These are phyloP conservation scores for Macrolepiota dolichaula DNA, from an alignment of 768 basidiomycete species.

Conservation along the genomic window DNA sequence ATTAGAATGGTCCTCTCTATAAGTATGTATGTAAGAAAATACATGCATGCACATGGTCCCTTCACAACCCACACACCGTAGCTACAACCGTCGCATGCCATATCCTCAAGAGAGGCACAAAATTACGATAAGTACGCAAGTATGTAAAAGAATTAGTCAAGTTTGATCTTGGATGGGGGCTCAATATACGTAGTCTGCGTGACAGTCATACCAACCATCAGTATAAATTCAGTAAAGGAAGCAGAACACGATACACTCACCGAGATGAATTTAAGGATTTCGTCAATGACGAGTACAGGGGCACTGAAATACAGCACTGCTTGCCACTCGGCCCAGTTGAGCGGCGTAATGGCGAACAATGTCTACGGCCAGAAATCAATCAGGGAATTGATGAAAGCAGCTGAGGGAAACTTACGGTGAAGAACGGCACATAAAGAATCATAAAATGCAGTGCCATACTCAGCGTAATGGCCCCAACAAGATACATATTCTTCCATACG, in stretches of 20 bases:
- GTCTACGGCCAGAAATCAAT: conserved; percentile 37
- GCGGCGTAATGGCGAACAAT: conserved; percentile 87
- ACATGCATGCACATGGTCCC: too few species aligned
- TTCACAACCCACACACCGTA: neutral
- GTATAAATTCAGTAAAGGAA: neutral
- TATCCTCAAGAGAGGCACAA: neutral
- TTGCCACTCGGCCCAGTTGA: conserved; percentile 95
- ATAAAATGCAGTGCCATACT: conserved; percentile 93
- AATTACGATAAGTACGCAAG: neutral
- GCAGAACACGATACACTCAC: conserved; percentile 36
- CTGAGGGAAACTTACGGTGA: conserved; percentile 60
- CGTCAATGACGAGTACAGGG: conserved; percentile 89
- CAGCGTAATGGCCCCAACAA: conserved; percentile 83
- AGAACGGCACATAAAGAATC: conserved; percentile 97
- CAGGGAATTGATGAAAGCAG: conserved; percentile 14
- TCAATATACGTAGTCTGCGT: conserved; percentile 51
- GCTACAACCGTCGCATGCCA: neutral
- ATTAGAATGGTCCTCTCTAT: neutral
- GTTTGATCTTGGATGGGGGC: conserved; percentile 52
- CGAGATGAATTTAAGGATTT: conserved; percentile 80
- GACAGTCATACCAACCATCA: neutral
- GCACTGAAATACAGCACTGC: conserved; percentile 86
- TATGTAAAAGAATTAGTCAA: conserved; percentile 29
- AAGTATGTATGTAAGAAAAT: too few species aligned
- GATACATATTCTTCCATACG: conserved; percentile 92